Base-by-base conservation (phyloP, 2,329 filamentous ascomycete species). In the Aspergillus brasiliensis region DNA sequence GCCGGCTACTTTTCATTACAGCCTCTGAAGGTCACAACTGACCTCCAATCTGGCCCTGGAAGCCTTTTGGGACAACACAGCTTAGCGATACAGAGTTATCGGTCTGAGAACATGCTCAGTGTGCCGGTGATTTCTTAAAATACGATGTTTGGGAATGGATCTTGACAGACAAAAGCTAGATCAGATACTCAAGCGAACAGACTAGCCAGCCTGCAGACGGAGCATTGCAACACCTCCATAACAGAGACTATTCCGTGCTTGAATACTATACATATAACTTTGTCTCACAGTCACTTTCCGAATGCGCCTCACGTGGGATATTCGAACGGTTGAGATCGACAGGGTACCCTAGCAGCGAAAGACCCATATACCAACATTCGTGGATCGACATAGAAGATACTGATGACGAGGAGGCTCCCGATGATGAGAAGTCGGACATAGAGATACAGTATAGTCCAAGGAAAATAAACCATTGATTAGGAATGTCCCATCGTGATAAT, bases 81-180 rank as follows among this genome's bases (percentile, higher is more conserved):
- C 51, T 67, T 37, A 38, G 21, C 13, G 66, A 69, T 56, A 61
- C 69, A 44, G 64, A 67, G 31, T 54, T 67, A 0, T 0, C 40
- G 23, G 61, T 68, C 17, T 62, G 56, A 48, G 37, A 66, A 11
- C 68, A 70, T 61, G 59, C 60, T 48, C 55, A 51, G 38, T 71
- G 67, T 42, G 28, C 17, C 15, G 37, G 7, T 44, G 62, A 69
- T 59, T 68, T 51, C 17, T 19, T 71, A n/a, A 57, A 70, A 51
- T 69, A 69, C 48, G 21, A 63, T 34, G 53, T 25, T 51, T 70
- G 65, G 66, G 47, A 67, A 28, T 70, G 66, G 66, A 40, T 58
- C 7, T 60, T 65, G 25, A 46, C 54, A 44, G 59, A 64, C 10
- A 37, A 31, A 8, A 0, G 17, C 42, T 52, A 57, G 23, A 59